Percentiles rank a stretch among this genome's conserved stretches.
These are phyloP conservation scores for Xerophyta viscosa DNA, from an alignment of 106 monocot genomes.

Conservation along the genomic window DNA sequence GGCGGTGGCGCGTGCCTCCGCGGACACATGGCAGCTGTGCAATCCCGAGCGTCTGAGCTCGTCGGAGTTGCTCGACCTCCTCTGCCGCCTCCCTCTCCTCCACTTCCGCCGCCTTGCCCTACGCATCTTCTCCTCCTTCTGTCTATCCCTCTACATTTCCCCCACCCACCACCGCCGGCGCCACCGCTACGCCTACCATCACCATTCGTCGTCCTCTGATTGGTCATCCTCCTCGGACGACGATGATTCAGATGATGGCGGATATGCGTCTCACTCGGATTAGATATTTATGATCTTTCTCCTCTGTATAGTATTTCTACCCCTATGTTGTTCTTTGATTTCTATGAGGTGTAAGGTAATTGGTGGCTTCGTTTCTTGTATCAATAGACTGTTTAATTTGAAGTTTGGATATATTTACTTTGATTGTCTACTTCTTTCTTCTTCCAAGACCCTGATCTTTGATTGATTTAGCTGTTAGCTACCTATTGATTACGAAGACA, in stretches of 20 bases:
- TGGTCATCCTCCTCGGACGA: slow-evolving; percentile 12
- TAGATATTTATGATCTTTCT: no score
- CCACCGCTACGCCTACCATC: neutral
- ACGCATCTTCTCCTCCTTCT: slow-evolving; percentile 46
- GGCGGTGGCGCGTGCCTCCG: slow-evolving; percentile 39
- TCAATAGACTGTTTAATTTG: no score
- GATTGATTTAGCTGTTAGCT: no score
- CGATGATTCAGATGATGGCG: slow-evolving; percentile 7
- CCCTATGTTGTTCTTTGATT: no score
- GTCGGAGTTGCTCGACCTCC: slow-evolving; percentile 36
- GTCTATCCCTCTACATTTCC: no score
- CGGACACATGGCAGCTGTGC: slow-evolving; percentile 50
- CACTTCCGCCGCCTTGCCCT: slow-evolving; percentile 51
- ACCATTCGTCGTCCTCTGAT: slow-evolving; percentile 8
- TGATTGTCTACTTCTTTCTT: no score
- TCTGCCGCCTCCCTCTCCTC: slow-evolving; percentile 46
- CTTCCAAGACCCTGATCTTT: no score
- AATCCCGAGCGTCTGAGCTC: slow-evolving; percentile 48
- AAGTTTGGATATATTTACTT: no score
- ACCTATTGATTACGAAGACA: no score
- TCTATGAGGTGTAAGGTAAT: no score
- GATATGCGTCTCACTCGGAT: neutral
- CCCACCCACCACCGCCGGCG: slow-evolving; percentile 19
- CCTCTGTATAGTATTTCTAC: no score
- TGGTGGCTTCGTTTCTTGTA: no score